Base-by-base conservation (phyloP, 2,329 filamentous ascomycete species). In the Rutstroemia sp. region DNA sequence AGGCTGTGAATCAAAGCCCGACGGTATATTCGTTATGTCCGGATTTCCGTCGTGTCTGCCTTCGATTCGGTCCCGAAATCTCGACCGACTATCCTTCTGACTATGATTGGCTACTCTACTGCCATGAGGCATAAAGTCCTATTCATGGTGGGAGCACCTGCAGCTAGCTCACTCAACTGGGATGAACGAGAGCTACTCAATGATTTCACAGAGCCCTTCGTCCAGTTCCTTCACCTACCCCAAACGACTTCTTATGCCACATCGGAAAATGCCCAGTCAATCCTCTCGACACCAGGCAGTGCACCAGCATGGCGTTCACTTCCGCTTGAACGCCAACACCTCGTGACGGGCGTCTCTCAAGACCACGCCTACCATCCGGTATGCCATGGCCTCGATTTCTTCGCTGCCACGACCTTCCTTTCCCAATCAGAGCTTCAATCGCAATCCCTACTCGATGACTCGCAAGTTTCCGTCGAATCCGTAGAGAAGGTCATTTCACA, bases 101-200 rank as follows among this genome's bases (percentile, higher is more conserved):
- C 19, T 42, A n/a, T 42, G 17, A 42, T 42, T 42, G 39, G 39
- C 17, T 14, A 7, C 16, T n/a, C 16, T 9, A 42, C 14, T 21
- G 51, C 6, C 19, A 59, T 59, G 57, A 4, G 54, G 9, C 49
- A 50, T 39, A 39, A 51, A 19, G 12, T 58, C 10, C 16, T 56
- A 36, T 44, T 60, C 6, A 50, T 58, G n/a, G 46, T 47, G 10
- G 57, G 59, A 21, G 83, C 86, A n/a, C 87, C 87, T 2, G 70
- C 76, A 36, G 67, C 72, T 30, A 71, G 70, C 9, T 70, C 73
- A 23, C 73, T 89, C 21, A 69, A 76, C 42, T 88, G 84, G 80
- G 68, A 76, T 47, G 68, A 78, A 12, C 63, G 70, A 1, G 64
- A 68, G n/a, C 74, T 89, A 40, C 70, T 83, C 17, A 65, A 75